Evolutionary conservation across 768 basidiomycete species (phyloP).

Genomic region (Auriscalpium orientale): DNA sequence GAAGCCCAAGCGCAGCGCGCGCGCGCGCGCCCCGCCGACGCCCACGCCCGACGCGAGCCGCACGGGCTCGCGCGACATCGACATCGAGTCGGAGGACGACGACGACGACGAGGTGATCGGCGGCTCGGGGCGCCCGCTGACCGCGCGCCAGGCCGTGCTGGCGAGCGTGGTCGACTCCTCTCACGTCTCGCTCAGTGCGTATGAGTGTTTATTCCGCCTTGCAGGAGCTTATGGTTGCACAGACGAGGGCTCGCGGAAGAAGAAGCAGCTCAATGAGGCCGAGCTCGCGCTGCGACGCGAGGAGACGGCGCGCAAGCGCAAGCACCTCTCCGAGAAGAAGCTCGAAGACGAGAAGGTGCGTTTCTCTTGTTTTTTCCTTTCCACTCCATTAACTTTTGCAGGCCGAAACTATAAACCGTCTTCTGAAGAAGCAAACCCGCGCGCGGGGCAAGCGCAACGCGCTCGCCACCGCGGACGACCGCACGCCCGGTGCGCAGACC

Average conservation of each 20-base stretch:
- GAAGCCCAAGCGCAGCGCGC: constrained; percentile 7
- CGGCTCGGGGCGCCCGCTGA: constrained; percentile 24
- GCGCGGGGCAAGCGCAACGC: constrained; percentile 53
- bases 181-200: constrained; percentile 57
- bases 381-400: no score
- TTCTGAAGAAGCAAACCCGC: constrained; percentile 78
- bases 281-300: constrained; percentile 70
- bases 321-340: constrained; percentile 75
- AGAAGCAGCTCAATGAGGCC: constrained; percentile 61
- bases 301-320: constrained; percentile 77
- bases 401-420: constrained; percentile 84
- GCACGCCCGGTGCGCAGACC: constrained; percentile 28
- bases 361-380: no score
- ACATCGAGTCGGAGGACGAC: constrained; percentile 38
- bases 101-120: constrained; percentile 23
- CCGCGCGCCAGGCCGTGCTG: constrained; percentile 59
- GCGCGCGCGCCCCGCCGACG: constrained; percentile 17
- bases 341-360: constrained; percentile 77
- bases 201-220: background rate
- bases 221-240: no score
- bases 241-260: constrained; percentile 37
- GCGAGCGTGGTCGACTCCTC: constrained; percentile 61
- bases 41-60: constrained; percentile 16
- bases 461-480: constrained; percentile 39
- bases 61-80: constrained; percentile 14